Evolutionary conservation across 164 flowering plant species (phyloP).

Genomic region (Vitis cinerea): DNA sequence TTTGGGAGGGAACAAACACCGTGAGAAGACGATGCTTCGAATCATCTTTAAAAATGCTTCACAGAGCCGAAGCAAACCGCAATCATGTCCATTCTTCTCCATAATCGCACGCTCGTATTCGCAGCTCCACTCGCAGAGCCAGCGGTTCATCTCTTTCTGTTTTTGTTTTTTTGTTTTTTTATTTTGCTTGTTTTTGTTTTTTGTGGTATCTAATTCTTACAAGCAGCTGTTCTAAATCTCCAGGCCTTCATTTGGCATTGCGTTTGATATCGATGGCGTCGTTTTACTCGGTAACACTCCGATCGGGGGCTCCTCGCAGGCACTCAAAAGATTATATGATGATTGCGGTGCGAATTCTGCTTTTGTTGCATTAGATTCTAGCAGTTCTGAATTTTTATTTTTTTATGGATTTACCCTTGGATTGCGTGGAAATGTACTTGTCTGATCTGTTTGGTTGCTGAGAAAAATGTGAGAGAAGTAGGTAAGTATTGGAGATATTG

Average conservation of each 20-base stretch:
- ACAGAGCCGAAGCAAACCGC: background rate
- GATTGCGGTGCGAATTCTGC: conserved; percentile 38
- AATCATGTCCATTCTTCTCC: background rate
- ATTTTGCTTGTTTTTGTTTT: background rate
- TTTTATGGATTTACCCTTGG: too few relatives aligned
- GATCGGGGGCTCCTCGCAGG: conserved; percentile 65
- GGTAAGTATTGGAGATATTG: too few relatives aligned
- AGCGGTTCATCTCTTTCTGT: background rate
- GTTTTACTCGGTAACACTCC: conserved; percentile 64
- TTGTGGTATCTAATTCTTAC: background rate
- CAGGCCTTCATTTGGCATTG: conserved; percentile 70
- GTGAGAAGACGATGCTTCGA: background rate
- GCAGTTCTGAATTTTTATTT: too few relatives aligned
- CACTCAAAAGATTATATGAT: conserved; percentile 49
- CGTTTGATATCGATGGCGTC: conserved; percentile 90
- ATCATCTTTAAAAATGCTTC: background rate
- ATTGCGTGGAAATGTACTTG: too few relatives aligned
- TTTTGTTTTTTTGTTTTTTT: background rate
- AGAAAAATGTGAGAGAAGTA: too few relatives aligned
- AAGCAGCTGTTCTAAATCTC: too few relatives aligned
- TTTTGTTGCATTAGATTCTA: background rate
- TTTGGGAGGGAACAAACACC: too few relatives aligned
- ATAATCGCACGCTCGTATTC: conserved; percentile 22
- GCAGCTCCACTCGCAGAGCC: conserved; percentile 16
- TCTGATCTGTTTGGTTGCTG: too few relatives aligned